Conservation (phyloP, 192 early-diverging fungal genomes). For the Dissophora ornata region DNA sequence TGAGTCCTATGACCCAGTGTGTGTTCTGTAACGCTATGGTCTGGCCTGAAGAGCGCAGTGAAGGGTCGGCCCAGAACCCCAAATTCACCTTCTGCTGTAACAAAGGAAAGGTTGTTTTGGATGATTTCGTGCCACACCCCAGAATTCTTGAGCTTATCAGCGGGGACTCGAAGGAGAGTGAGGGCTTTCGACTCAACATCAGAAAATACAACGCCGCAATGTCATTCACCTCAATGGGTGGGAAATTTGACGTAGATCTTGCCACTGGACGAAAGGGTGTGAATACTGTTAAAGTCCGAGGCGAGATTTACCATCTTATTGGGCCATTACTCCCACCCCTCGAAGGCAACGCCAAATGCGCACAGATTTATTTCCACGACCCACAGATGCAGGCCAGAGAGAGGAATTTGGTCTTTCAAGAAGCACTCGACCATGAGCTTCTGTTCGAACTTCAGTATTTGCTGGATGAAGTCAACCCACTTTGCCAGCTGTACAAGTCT, state of each 20-base stretch:
- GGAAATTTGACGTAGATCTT: not conserved
- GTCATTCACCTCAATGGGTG: slow-evolving; percentile 31
- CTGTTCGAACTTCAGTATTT: slow-evolving; percentile 1
- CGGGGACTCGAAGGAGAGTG: not conserved
- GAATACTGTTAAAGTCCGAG: slow-evolving; percentile 16
- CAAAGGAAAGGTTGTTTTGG: too few relatives aligned
- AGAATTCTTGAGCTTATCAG: not conserved
- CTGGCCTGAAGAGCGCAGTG: too few relatives aligned
- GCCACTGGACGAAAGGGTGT: not conserved
- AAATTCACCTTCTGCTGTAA: too few relatives aligned
- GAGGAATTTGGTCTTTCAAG: too few relatives aligned
- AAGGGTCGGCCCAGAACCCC: too few relatives aligned
- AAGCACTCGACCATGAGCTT: too few relatives aligned
- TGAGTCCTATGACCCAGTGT: too few relatives aligned
- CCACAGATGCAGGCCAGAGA: too few relatives aligned
- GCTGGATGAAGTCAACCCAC: slow-evolving; percentile 1
- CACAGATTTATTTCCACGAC: slow-evolving; percentile 25
- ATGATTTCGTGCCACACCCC: too few relatives aligned
- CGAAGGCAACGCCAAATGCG: not conserved
- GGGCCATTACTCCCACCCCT: not conserved
- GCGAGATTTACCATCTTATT: slow-evolving; percentile 7
- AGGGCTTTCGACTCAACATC: slow-evolving; percentile 9
- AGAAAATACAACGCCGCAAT: slow-evolving; percentile 25
- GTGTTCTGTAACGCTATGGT: too few relatives aligned
- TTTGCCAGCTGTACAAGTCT: not conserved